A percentile compares a stretch with the other conserved stretches of the same genome.
Evolutionary conservation across 1,284 basidiomycete species (phyloP).

Genomic region (Chondrostereum purpureum): DNA sequence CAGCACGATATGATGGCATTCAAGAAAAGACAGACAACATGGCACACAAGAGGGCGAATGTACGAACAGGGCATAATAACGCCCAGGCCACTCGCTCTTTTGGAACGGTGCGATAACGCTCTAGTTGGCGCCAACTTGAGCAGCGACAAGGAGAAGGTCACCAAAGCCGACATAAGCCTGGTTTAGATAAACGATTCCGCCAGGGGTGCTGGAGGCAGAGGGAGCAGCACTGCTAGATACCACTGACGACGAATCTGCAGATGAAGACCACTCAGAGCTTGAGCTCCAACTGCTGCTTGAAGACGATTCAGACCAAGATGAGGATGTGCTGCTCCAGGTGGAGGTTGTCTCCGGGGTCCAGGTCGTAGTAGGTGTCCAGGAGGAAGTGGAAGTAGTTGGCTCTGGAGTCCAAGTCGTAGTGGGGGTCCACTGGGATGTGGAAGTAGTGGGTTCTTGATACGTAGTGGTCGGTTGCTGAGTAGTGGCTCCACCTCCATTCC

Average conservation of each 20-base stretch:
- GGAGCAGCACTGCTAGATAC: background rate
- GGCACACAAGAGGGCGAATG: too few relatives aligned
- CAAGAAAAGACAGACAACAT: too few relatives aligned
- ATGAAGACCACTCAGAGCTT: background rate
- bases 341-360: conserved; percentile 18
- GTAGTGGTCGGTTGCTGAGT: conserved; percentile 13
- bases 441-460: conserved; percentile 14
- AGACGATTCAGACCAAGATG: conserved; percentile 17
- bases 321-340: conserved; percentile 14
- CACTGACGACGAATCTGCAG: background rate
- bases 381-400: conserved; percentile 16
- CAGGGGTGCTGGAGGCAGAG: background rate
- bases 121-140: conserved; percentile 6
- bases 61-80: too few relatives aligned
- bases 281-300: conserved; percentile 14
- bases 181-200: conserved; percentile 13
- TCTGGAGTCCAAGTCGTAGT: conserved; percentile 20
- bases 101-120: background rate
- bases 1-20: too few relatives aligned
- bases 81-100: conserved; percentile 16
- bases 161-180: conserved; percentile 18
- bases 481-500: conserved; percentile 17
- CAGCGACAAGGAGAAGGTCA: conserved; percentile 21
- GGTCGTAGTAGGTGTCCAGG: conserved; percentile 16
- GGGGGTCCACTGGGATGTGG: conserved; percentile 5